Base-by-base conservation (phyloP, 495 filamentous ascomycete genomes). In the Aspergillus sclerotiicarbonarius region DNA sequence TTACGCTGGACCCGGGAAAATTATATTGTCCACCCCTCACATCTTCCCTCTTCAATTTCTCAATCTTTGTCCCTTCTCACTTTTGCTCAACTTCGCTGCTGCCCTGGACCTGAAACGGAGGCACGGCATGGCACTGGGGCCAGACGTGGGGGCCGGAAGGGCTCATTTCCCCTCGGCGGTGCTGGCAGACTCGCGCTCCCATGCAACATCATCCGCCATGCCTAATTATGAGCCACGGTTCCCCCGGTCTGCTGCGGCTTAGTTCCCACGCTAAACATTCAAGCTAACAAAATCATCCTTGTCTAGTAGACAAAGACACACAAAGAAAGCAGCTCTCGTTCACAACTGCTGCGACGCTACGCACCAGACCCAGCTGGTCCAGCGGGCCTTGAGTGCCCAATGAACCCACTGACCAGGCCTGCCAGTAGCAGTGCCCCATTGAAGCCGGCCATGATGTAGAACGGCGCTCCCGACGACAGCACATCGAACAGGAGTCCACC, bases 391-490 rank as follows among this genome's bases (percentile, higher is more conserved):
- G 53, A 53, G 16, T 52, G 53, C 32, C 56, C 53, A 20, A 71
- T 30, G 12, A 69, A 56, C 39, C 71, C 73, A 61, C 69, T 66
- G 7, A 66, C 73, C 32, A 87, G 52, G 6, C 83, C 84, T 6
- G 79, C 80, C 9, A 87, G 54, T 21, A 92, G 72, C 58, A 96
- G 62, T 1, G 89, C 58, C 8, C 70, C 89, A 67, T 98, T 97
- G 64, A 98, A 98, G 0, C 76, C 76, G 0, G 92, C 91, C 83
- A 98, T 87, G 77, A 98, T 85, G 72, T 88, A 94, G 70, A 98
- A 98, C 12, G 94, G 94, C 41, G 90, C 85, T 1, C 89, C 87
- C 4, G 77, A 77, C 5, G 84, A 84, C 53, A 84, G 66, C 20
- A 60, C 71, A 70, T 97, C 92, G 66, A 96, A 97, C 46, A 96